Evolutionary conservation across 2,329 filamentous ascomycete species (phyloP), one percentile per base, ranked within the genome.

Genomic region (Fusarium sp.): DNA sequence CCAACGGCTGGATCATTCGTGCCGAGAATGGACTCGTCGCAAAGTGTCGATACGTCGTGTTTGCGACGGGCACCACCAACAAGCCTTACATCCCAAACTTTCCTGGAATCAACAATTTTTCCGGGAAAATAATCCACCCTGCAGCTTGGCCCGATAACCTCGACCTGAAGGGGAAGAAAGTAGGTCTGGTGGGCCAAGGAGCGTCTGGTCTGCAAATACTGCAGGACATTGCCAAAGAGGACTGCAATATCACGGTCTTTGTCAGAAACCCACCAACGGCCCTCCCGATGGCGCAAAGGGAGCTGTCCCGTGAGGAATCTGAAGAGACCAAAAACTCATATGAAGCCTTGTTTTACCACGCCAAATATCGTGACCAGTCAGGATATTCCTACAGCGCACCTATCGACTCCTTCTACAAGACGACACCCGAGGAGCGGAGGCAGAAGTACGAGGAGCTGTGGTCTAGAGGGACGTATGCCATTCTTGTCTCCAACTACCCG

Each of bases 201-300:
- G 62, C 66, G 12, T 66, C 62, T 4, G 62, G 62, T 8, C 43
- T 68, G 13, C 66, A 68, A 39, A 60, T 63, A 9, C 44, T 68
- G 23, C 77, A 76, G 65, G 70, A 74, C 36, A 62, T 76, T 41
- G 65, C 81, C 9, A 84, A 83, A 68, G 39, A 75, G 71, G 76
- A 82, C 12, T 67, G 64, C 12, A 59, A 77, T n/a, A 59, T 82
- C 43, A 79, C 76, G 3, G 84, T 90, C 8, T 89, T 89, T 72
- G 84, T 90, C 62, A 81, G 89, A 27, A 90, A 86, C 7, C 50
- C 66, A 12, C 3, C 88, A 57, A 82, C 86, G 8, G 86, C 85
- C 11, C 73, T 90, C 0, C 89, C 89, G 0, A 90, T 91, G 86
- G 78, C 82, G 2, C 86, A 89, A 68, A 75, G 80, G 2, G 58